A percentile compares a stretch with the other conserved stretches of the same genome.
These are phyloP conservation scores for Vicia villosa DNA, from an alignment of 306 rosid genomes.

Conservation along the genomic window DNA sequence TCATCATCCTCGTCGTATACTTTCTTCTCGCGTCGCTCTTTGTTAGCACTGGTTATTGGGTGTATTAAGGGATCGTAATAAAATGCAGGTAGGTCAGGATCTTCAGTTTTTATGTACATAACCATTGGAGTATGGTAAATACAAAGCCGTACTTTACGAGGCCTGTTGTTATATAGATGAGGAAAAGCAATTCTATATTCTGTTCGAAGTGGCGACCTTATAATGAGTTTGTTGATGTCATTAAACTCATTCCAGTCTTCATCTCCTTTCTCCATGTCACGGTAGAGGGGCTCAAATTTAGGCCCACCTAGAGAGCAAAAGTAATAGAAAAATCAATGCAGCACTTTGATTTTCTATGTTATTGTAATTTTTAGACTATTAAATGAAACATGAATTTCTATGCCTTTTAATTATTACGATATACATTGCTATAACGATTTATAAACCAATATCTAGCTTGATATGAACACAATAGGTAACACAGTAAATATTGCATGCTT, in stretches of 20 bases:
- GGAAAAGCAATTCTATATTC: conserved; percentile 98
- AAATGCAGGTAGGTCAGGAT: conserved; percentile 98
- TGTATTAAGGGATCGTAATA: conserved; percentile 97
- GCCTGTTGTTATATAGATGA: conserved; percentile 98
- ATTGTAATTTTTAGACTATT: background rate
- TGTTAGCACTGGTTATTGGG: conserved; percentile 93
- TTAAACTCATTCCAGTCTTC: conserved; percentile 99
- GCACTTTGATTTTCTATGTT: background rate
- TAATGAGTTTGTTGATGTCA: conserved; percentile 96
- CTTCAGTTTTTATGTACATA: conserved; percentile 96
- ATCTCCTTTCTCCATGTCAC: conserved; percentile 99
- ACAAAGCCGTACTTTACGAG: conserved; percentile 96
- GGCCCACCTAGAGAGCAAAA: conserved; percentile 78
- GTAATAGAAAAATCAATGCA: conserved; percentile 27
- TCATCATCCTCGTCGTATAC: conserved; percentile 79
- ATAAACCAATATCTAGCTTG: background rate
- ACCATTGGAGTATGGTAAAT: conserved; percentile 95
- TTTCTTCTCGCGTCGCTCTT: conserved; percentile 91
- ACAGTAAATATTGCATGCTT: background rate
- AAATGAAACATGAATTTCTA: background rate
- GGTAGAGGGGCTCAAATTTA: conserved; percentile 95
- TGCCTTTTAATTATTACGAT: conserved; percentile 3
- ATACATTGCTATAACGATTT: conserved; percentile 2
- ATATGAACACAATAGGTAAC: background rate
- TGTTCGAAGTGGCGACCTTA: conserved; percentile 97